phyloP scores from a whole-genome alignment of 2,329 filamentous ascomycete genomes.

The Cladophialophora bantiana region DNA sequence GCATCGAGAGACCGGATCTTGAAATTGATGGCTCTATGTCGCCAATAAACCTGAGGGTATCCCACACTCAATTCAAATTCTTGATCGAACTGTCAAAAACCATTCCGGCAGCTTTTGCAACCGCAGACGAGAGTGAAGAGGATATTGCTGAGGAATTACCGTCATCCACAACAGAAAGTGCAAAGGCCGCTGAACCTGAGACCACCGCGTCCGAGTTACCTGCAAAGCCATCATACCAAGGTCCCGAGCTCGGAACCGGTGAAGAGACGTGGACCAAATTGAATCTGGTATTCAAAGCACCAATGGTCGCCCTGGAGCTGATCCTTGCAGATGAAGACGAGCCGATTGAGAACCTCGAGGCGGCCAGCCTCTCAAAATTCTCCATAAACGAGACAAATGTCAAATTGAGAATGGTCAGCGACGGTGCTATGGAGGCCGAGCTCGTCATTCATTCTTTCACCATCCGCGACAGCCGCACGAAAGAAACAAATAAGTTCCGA shows the following conservation, averaged over 20 bases:
- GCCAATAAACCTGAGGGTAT: constrained; percentile 86
- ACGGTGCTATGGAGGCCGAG: constrained; percentile 90
- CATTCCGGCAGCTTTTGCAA: constrained; percentile 84
- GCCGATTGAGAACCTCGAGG: constrained; percentile 78
- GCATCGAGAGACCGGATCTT: constrained; percentile 81
- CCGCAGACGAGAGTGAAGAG: constrained; percentile 73
- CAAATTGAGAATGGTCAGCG: constrained; percentile 91
- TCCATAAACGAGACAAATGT: constrained; percentile 90
- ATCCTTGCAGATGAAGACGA: constrained; percentile 76
- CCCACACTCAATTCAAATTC: constrained; percentile 89
- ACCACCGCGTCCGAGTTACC: constrained; percentile 55
- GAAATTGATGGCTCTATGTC: constrained; percentile 93
- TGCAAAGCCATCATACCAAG: constrained; percentile 60
- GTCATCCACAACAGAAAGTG: constrained; percentile 58
- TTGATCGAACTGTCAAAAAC: constrained; percentile 85
- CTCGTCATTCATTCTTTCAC: constrained; percentile 93
- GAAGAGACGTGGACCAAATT: constrained; percentile 87
- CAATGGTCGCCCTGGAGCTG: constrained; percentile 86
- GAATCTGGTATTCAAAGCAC: constrained; percentile 87
- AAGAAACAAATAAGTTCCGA: constrained; percentile 92
- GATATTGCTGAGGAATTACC: constrained; percentile 78
- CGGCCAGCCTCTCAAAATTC: constrained; percentile 88
- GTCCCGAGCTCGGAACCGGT: constrained; percentile 73
- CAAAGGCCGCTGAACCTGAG: constrained; percentile 54
- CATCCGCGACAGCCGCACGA: constrained; percentile 87